Conservation (phyloP, 805 yeast species). For the Candida mattraensis region DNA sequence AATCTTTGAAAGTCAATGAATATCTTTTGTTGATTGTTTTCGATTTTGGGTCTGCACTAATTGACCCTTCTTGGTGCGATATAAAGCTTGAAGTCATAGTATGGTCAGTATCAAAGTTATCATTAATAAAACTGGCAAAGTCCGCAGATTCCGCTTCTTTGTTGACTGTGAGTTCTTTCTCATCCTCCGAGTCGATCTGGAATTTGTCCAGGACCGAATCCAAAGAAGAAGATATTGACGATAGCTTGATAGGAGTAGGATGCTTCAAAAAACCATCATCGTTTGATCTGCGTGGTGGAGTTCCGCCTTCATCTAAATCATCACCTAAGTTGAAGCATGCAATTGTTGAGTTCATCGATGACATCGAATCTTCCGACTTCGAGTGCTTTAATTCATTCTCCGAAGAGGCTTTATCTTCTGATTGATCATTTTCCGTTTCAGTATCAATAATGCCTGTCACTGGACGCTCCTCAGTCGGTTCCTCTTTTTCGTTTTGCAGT, state of each 20-base stretch:
- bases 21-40: slow-evolving; percentile 22
- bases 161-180: slow-evolving; percentile 7
- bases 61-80: slow-evolving; percentile 44
- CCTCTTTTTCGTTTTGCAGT: slow-evolving; percentile 2
- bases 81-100: slow-evolving; percentile 29
- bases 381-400: slow-evolving; percentile 4
- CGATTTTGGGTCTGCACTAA: slow-evolving; percentile 52
- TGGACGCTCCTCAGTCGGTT: background rate
- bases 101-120: slow-evolving; percentile 6
- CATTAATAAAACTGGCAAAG: slow-evolving; percentile 1
- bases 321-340: slow-evolving; percentile 36
- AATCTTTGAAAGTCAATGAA: slow-evolving; percentile 28
- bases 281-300: background rate
- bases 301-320: slow-evolving; percentile 11
- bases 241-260: slow-evolving; percentile 25
- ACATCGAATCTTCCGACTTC: slow-evolving; percentile 21
- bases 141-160: background rate
- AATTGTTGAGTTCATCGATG: slow-evolving; percentile 35
- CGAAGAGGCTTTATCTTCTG: background rate
- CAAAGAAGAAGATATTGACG: slow-evolving; percentile 27
- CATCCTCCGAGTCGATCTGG: slow-evolving; percentile 14
- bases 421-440: background rate
- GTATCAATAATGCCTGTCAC: background rate
- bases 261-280: slow-evolving; percentile 16
- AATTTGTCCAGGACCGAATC: slow-evolving; percentile 30